phyloP scores from a whole-genome alignment of 345 rosid genomes.

The Psidium friedrichsthalianum region DNA sequence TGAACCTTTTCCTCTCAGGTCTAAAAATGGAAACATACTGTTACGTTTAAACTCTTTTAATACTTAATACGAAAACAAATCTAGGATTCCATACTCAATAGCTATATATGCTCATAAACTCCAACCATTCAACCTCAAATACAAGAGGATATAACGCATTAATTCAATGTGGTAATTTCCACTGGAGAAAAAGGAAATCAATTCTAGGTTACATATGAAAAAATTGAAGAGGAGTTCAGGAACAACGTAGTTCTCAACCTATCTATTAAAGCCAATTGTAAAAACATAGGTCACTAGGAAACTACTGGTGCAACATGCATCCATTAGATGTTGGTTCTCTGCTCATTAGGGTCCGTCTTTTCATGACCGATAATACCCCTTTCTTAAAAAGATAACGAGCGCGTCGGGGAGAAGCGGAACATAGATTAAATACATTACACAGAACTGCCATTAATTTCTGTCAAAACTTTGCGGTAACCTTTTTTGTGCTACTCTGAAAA shows the following conservation, averaged over 20 bases:
- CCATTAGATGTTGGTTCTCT: not conserved
- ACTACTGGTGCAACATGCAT: not conserved
- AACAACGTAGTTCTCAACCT: not conserved
- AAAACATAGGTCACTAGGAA: not conserved
- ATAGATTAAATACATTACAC: not conserved
- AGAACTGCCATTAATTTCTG: not conserved
- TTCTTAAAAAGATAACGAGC: not conserved
- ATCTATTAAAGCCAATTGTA: not conserved
- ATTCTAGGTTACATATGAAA: not conserved
- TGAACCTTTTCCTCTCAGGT: not conserved
- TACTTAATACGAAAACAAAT: not conserved
- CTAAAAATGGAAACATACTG: not conserved
- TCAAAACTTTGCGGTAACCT: not conserved
- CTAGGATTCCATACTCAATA: not conserved
- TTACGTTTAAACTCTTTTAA: not conserved
- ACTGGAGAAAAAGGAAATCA: not conserved
- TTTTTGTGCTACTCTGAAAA: not conserved
- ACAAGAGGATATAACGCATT: too few relatives aligned
- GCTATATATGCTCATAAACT: not conserved
- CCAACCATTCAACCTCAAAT: not conserved
- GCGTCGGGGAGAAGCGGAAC: not conserved
- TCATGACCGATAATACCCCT: not conserved
- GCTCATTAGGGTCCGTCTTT: not conserved
- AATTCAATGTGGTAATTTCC: not conserved
- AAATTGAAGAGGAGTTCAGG: not conserved